Evolutionary conservation across 176 grass and related monocot genomes (phyloP), one percentile per base, ranked within the genome.

Genomic region (Oryza nivara): DNA sequence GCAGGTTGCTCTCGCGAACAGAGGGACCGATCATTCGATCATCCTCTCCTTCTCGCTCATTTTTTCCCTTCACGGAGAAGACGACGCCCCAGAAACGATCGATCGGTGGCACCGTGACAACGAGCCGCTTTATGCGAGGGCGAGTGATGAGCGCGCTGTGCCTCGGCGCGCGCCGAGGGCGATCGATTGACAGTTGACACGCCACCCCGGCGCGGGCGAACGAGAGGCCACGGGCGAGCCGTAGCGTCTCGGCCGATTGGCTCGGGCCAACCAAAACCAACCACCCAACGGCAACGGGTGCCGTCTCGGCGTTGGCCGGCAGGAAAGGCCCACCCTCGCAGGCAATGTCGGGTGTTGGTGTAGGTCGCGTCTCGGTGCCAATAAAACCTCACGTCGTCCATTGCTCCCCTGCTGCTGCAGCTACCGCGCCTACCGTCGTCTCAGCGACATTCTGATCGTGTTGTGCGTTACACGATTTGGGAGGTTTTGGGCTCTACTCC

Each of bases 291-390:
- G 49, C 1, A 20, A 23, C 11, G 28, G 38, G 5, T 47, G 54
- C 51, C 54, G 38, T 73, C 54, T 36, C 13, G 11, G 9, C 26
- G 20, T 63, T 83, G 54, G 23, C 40, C 25, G 64, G 4, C 81
- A 83, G 22, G 58, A 32, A 7, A 58, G 70, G 70, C 15, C 70
- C 58, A 74, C 70, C 40, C 22, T 41, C 70, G 56, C 41, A 26
- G 70, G 3, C 54, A 23, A 10, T 23, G 58, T 13, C n/a, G 58
- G 58, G 58, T 63, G 58, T 23, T 30, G 38, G 38, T 20, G 56
- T 43, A 63, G n/a, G 28, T 56, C 67, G 51, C 25, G 56, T 72
- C 34, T 72, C 34, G 5, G 7, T 63, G 17, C 26, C 68, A 11
- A 19, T 63, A 36, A 6, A 6, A 12, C 34, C 16, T 44, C 78